Conservation (phyloP, 2,329 filamentous ascomycete species). For the Aureobasidium sp. region DNA sequence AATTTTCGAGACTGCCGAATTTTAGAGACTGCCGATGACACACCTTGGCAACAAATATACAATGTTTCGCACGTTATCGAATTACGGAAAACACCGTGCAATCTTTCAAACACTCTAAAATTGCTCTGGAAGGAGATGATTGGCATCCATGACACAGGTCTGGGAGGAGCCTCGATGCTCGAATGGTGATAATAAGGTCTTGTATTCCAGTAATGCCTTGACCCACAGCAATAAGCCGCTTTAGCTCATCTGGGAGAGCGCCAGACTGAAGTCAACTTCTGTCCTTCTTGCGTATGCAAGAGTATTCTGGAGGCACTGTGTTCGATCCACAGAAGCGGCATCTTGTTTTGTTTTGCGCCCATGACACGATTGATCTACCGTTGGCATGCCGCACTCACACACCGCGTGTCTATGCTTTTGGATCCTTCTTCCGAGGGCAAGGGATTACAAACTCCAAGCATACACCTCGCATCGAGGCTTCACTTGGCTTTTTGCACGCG, state of each 20-base stretch:
- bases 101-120: too few relatives aligned
- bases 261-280: slow-evolving; percentile 17
- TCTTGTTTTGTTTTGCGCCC: not conserved
- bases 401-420: not conserved
- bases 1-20: too few relatives aligned
- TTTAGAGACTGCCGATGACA: too few relatives aligned
- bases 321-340: slow-evolving; percentile 18
- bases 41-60: too few relatives aligned
- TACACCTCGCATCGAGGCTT: not conserved
- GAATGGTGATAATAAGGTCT: too few relatives aligned
- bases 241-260: slow-evolving; percentile 18
- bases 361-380: too few relatives aligned
- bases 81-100: too few relatives aligned
- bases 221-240: not conserved
- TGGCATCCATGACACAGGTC: too few relatives aligned
- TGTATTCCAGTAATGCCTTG: not conserved
- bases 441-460: not conserved
- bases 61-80: too few relatives aligned
- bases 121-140: too few relatives aligned
- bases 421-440: not conserved
- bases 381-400: too few relatives aligned
- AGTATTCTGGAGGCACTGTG: slow-evolving; percentile 17
- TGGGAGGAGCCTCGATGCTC: too few relatives aligned
- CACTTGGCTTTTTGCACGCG: not conserved
- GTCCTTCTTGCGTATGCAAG: not conserved